A percentile compares a stretch with the other conserved stretches of the same genome.
Conservation (phyloP, 768 basidiomycete genomes). For the Crepidotus variabilis region DNA sequence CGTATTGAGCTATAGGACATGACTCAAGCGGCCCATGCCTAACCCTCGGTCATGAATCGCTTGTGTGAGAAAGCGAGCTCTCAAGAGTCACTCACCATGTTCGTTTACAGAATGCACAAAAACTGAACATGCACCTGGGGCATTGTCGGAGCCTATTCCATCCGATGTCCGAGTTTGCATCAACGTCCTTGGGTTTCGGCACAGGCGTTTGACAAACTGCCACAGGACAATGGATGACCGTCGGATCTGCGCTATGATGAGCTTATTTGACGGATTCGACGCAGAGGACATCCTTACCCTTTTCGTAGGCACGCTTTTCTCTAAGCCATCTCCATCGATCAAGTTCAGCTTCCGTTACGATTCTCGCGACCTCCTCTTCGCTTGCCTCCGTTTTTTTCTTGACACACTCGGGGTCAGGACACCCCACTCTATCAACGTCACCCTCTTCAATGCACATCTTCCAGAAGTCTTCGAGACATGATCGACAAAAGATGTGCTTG, state of each 20-base stretch:
- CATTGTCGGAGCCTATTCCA: conserved; percentile 78
- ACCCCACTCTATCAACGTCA: conserved; percentile 69
- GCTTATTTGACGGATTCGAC: conserved; percentile 6
- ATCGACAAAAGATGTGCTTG: conserved; percentile 78
- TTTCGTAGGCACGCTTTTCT: conserved; percentile 69
- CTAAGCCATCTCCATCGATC: conserved; percentile 76
- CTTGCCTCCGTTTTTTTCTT: conserved; percentile 56
- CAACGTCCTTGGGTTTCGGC: conserved; percentile 42
- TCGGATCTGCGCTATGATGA: conserved; percentile 9
- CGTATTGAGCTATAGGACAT: conserved; percentile 68
- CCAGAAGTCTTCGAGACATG: conserved; percentile 82
- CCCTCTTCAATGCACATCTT: conserved; percentile 77
- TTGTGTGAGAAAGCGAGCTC: not conserved
- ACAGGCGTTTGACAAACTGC: conserved; percentile 80
- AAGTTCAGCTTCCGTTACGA: conserved; percentile 63
- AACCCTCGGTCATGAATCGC: conserved; percentile 6
- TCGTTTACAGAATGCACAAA: conserved; percentile 78
- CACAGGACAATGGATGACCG: conserved; percentile 59
- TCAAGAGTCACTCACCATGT: conserved; percentile 57
- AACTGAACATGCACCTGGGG: conserved; percentile 66
- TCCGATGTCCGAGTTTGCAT: conserved; percentile 50
- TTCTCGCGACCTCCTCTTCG: conserved; percentile 69
- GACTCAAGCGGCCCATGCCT: conserved; percentile 81
- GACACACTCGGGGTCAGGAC: conserved; percentile 79
- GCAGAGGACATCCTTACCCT: conserved; percentile 37